A percentile compares a stretch with the other conserved stretches of the same genome.
phyloP scores from a whole-genome alignment of 306 rosid species.

The Senna siamea region DNA sequence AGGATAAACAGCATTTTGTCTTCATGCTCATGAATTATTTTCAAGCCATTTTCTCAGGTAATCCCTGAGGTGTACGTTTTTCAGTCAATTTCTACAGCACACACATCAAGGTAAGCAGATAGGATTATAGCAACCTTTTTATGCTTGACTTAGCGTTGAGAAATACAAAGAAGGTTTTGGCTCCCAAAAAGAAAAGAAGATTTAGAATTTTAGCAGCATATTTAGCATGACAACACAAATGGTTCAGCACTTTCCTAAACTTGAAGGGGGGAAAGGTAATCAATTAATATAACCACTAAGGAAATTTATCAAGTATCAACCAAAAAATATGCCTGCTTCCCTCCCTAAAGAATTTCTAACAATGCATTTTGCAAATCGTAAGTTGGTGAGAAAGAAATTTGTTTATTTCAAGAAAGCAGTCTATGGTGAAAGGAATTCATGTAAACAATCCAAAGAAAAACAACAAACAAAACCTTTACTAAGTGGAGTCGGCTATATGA shows the following conservation, averaged over 20 bases:
- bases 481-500: too few relatives aligned
- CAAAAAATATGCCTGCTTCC: neutral
- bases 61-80: neutral
- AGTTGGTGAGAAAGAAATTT: neutral
- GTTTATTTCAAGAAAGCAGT: neutral
- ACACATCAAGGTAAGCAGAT: conserved; percentile 2
- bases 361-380: neutral
- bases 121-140: neutral
- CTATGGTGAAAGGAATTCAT: neutral
- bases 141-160: neutral
- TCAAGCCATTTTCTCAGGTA: too few relatives aligned
- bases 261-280: neutral
- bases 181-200: neutral
- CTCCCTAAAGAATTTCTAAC: neutral
- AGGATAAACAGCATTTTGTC: neutral
- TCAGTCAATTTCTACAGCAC: neutral
- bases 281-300: neutral
- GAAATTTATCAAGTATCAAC: too few relatives aligned
- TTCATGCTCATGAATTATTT: conserved; percentile 2
- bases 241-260: neutral
- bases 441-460: neutral
- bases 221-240: neutral
- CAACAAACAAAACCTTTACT: too few relatives aligned
- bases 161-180: neutral
- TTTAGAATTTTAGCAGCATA: neutral